Base-by-base conservation (phyloP, 306 rosid species). In the Glycyrrhiza uralensis region DNA sequence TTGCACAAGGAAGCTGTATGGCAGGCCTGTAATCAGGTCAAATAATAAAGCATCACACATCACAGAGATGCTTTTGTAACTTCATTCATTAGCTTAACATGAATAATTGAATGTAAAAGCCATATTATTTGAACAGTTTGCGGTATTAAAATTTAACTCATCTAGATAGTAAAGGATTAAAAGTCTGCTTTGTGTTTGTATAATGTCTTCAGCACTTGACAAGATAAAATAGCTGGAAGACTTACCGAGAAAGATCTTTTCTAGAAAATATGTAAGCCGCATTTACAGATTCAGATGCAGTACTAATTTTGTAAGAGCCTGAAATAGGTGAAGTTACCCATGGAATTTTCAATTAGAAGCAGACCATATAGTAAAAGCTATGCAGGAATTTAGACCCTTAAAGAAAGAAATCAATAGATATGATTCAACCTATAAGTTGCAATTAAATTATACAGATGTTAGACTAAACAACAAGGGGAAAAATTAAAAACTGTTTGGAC, bases 1-100 rank as follows among this genome's bases (percentile, higher is more conserved):
- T 85, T 75, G 95, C 92, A 79, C 95, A 64, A 23, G 99, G 99
- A 76, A 94, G 95, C 79, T 86, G 97, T 75, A 91, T 55, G 58
- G 96, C 90, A 70, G 97, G 99, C 86, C 96, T 91, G 95, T 52
- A 68, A 71, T 44, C 44, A 82, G 47, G 71, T 79, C 74, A 80
- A 58, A 71, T 55, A 64, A 42, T 54, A 78, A 62, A 71, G 58
- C 49, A 52, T 72, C 70, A 51, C 67, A 1, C n/a, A 35, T 80
- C 63, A 80, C 56, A 54, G n/a, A 66, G 50, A 47, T 28, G 54
- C 30, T 36, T 57, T 42, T 23, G 33, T 32, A 71, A 67, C 45
- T 47, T 17, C 4, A 28, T 65, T 46, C 39, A 18, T 24, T 36
- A 47, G 26, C 70, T 68, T 46, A 57, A 69, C 66, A 15, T 62